These are phyloP conservation scores for Ophiosphaerella narmari DNA, from an alignment of 2,329 filamentous ascomycete species.

Conservation along the genomic window DNA sequence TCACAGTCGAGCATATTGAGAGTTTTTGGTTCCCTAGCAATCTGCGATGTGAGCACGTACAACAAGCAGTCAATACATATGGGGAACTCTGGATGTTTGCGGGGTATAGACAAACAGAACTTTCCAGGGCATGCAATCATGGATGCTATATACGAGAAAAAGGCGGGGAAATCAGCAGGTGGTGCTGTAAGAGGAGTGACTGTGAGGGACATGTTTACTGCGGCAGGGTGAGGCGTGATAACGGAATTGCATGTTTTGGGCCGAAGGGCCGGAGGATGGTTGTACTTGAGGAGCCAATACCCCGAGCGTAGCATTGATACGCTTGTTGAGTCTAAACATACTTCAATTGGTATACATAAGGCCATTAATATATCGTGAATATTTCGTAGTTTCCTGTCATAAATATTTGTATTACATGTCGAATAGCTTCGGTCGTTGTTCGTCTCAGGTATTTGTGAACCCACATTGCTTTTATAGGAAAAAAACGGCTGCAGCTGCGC, in stretches of 20 bases:
- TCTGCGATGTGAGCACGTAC: constrained; percentile 30
- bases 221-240: constrained; percentile 16
- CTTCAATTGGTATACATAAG: not conserved
- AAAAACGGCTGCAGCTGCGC: constrained; percentile 31
- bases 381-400: not conserved
- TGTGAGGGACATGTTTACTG: constrained; percentile 37
- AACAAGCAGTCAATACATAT: too few species aligned
- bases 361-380: not conserved
- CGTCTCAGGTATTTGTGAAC: too few species aligned
- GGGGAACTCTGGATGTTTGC: too few species aligned
- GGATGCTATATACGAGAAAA: constrained; percentile 38
- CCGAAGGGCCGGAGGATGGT: constrained; percentile 34
- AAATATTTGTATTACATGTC: not conserved
- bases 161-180: constrained; percentile 16
- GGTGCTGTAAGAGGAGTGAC: constrained; percentile 20
- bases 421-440: not conserved
- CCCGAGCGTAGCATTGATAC: too few species aligned
- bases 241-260: constrained; percentile 30
- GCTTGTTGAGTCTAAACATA: too few species aligned
- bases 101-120: not conserved
- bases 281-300: constrained; percentile 9
- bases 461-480: constrained; percentile 17
- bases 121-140: constrained; percentile 11
- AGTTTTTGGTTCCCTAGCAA: constrained; percentile 18
- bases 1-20: constrained; percentile 17